Evolutionary conservation across 441 rosid genomes (phyloP), one percentile per base, ranked within the genome.

Genomic region (Erysimum pusillum): DNA sequence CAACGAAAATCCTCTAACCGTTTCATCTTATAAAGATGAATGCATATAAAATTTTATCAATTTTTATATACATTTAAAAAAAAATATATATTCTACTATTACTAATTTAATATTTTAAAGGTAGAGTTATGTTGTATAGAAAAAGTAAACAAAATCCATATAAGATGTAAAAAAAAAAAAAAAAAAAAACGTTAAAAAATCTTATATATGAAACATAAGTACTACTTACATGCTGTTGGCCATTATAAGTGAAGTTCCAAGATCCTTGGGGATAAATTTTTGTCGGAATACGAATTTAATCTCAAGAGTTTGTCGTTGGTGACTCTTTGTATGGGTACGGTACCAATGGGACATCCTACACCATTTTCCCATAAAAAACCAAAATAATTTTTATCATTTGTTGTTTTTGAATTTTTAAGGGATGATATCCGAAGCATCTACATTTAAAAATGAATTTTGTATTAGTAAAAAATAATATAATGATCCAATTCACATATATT

Each of bases 211-310:
- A 57, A 58, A 34, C 42, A 58, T 10, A 58, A 58, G 2, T 25
- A 25, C 28, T 25, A 25, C 28, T 25, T 25, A 22, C 25, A 22
- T 22, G 25, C 25, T 35, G 63, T 58, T 0, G 42, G 13, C 0
- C 13, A n/a, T n/a, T 34, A 57, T 59, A 9, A 59, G 63, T 59
- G 28, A 59, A 35, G 63, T 59, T 59, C 44, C 63, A 59, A 49
- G 53, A 63, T 2, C n/a, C 38, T 44, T 28, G 13, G 0, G 38
- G 68, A 8, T 42, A n/a, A 42, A 63, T 28, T 42, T 42, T 25
- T 63, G 38, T 63, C 0, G 13, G 25, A 25, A 18, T 25, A n/a
- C 9, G 3, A 28, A 25, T 63, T 42, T 63, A 5, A 5, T 63
- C 39, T 63, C n/a, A 44, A 25, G 14, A 44, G 10, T 63, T 63